Evolutionary conservation across 2,329 filamentous ascomycete species (phyloP).

Genomic region (Diaporthe vaccinii): DNA sequence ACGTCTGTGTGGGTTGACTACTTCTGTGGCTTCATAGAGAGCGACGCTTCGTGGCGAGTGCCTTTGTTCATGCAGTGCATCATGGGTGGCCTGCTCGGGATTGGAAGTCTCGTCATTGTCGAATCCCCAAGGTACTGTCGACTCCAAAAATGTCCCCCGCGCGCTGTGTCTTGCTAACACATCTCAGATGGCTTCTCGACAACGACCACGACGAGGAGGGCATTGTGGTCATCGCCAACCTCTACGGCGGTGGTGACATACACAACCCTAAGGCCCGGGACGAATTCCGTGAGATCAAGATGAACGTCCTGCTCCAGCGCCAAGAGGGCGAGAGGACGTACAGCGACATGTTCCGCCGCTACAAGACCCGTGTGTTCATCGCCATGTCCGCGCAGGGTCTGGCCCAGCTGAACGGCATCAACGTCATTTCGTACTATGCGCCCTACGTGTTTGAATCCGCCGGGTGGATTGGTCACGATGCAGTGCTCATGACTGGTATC

Average conservation of each 20-base stretch:
- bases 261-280: constrained; percentile 93
- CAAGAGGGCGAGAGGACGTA: constrained; percentile 96
- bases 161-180: constrained; percentile 47
- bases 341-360: constrained; percentile 92
- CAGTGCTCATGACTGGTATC: constrained; percentile 96
- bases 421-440: constrained; percentile 99
- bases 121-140: constrained; percentile 86
- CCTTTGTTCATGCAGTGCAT: constrained; percentile 93
- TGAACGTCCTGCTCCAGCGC: constrained; percentile 92
- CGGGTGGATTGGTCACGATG: constrained; percentile 92
- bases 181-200: constrained; percentile 88
- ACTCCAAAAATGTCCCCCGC: constrained; percentile 37
- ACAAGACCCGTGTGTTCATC: constrained; percentile 93
- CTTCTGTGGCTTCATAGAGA: constrained; percentile 91
- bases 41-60: constrained; percentile 88
- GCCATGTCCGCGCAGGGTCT: constrained; percentile 98
- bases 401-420: constrained; percentile 98
- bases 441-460: constrained; percentile 96
- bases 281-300: constrained; percentile 99
- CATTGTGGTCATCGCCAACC: constrained; percentile 96
- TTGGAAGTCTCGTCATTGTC: constrained; percentile 93
- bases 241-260: constrained; percentile 96
- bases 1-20: constrained; percentile 99
- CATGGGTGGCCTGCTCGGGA: constrained; percentile 88
- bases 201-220: constrained; percentile 99